Conservation (phyloP, 2,329 filamentous ascomycete genomes). For the Cladophialophora chaetospira region DNA sequence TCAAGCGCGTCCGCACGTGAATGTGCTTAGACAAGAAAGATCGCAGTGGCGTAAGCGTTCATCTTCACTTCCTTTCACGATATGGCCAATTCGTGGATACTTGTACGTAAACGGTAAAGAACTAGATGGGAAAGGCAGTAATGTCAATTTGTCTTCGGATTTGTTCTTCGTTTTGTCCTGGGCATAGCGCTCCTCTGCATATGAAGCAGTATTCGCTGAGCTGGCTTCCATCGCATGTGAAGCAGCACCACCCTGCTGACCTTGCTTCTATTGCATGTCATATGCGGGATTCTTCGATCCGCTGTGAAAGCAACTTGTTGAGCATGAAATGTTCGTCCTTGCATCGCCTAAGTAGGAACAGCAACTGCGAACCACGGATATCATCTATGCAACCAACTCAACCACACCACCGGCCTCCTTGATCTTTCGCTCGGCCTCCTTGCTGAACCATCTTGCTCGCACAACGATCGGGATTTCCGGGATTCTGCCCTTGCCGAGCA, state of each 20-base stretch:
- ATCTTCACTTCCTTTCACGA: no score
- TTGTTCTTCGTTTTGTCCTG: not conserved
- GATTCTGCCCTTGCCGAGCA: conserved; percentile 96
- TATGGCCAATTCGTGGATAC: no score
- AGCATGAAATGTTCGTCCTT: conserved; percentile 1
- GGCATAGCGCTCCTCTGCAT: not conserved
- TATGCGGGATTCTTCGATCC: not conserved
- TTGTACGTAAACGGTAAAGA: no score
- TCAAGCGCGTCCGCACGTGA: not conserved
- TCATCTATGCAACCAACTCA: conserved; percentile 84
- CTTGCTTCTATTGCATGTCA: conserved; percentile 1
- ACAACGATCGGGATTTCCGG: conserved; percentile 93
- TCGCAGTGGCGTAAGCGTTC: no score
- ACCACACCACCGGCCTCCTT: conserved; percentile 94
- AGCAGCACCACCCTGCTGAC: no score
- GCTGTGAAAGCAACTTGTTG: not conserved
- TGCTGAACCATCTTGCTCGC: conserved; percentile 91
- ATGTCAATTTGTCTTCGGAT: not conserved
- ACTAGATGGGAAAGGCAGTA: not conserved
- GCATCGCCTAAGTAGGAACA: no score
- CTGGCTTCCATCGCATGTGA: conserved; percentile 1
- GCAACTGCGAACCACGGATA: not conserved
- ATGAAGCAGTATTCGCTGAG: not conserved
- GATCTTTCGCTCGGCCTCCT: conserved; percentile 98
- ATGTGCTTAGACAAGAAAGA: not conserved